phyloP scores from a whole-genome alignment of 371 early-diverging fungal genomes.

The Mucor velutinosus region DNA sequence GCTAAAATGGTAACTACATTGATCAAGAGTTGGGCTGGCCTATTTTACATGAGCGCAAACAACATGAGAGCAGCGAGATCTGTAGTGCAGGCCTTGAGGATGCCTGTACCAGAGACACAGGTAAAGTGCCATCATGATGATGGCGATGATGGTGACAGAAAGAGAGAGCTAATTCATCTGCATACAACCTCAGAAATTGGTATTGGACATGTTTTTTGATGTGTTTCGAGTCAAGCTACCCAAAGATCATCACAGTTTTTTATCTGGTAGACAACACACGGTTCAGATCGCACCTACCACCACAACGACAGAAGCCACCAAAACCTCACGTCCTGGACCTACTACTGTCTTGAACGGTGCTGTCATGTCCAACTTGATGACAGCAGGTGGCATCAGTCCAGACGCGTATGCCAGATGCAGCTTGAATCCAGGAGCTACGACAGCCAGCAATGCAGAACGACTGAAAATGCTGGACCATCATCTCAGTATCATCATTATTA shows the following conservation, averaged over 20 bases:
- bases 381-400: conserved; percentile 30
- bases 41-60: conserved; percentile 77
- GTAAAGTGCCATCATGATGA: conserved; percentile 43
- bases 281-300: conserved; percentile 41
- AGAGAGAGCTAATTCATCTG: not conserved
- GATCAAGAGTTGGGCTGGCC: conserved; percentile 80
- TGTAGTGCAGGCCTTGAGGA: conserved; percentile 72
- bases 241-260: conserved; percentile 61
- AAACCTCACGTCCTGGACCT: conserved; percentile 16
- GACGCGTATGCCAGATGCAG: conserved; percentile 26
- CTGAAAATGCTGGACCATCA: conserved; percentile 74
- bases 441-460: conserved; percentile 44
- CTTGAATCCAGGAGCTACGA: conserved; percentile 15
- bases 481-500: conserved; percentile 68
- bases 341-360: conserved; percentile 21
- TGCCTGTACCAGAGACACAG: conserved; percentile 78
- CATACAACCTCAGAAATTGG: conserved; percentile 56
- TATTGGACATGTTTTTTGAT: conserved; percentile 78
- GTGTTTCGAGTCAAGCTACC: conserved; percentile 75
- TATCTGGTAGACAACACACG: conserved; percentile 51
- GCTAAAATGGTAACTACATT: conserved; percentile 63
- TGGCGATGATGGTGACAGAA: not conserved
- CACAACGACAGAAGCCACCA: conserved; percentile 14
- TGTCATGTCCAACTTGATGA: conserved; percentile 29
- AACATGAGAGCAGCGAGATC: conserved; percentile 72